Conservation (phyloP, 495 filamentous ascomycete species). For the Neurospora discreta region DNA sequence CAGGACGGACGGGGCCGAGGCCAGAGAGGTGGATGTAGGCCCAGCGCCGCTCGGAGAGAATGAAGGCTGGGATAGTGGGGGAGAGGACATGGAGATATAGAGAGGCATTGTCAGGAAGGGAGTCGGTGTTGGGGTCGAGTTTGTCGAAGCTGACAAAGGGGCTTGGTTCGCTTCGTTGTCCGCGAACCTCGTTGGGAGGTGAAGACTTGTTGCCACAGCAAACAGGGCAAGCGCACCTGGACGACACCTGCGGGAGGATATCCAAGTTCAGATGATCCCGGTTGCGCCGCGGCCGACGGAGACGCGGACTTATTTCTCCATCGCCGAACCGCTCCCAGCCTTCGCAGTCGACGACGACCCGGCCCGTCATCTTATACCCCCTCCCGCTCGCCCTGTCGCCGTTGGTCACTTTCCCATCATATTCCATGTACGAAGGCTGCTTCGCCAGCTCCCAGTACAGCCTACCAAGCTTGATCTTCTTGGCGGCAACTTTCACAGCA, state of each 20-base stretch:
- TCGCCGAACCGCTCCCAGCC: conserved; percentile 18
- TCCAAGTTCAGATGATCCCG: conserved; percentile 6
- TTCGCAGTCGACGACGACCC: conserved; percentile 28
- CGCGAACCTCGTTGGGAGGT: too few relatives aligned
- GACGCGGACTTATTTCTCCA: neutral
- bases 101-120: conserved; percentile 15
- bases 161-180: conserved; percentile 2
- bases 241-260: conserved; percentile 21
- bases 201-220: conserved; percentile 9
- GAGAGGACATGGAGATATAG: conserved; percentile 24
- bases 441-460: conserved; percentile 28
- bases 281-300: neutral
- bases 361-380: conserved; percentile 18
- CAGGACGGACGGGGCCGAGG: conserved; percentile 13
- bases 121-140: conserved; percentile 17
- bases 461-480: conserved; percentile 23
- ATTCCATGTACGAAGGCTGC: conserved; percentile 24
- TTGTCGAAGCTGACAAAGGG: conserved; percentile 25
- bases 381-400: neutral
- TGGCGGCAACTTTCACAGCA: conserved; percentile 8
- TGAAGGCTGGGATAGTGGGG: conserved; percentile 25
- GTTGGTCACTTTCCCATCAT: conserved; percentile 21
- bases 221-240: conserved; percentile 20
- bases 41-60: conserved; percentile 29
- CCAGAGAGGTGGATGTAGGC: conserved; percentile 9